phyloP scores from a whole-genome alignment of 2,329 filamentous ascomycete species.

The Penicillium sp. region DNA sequence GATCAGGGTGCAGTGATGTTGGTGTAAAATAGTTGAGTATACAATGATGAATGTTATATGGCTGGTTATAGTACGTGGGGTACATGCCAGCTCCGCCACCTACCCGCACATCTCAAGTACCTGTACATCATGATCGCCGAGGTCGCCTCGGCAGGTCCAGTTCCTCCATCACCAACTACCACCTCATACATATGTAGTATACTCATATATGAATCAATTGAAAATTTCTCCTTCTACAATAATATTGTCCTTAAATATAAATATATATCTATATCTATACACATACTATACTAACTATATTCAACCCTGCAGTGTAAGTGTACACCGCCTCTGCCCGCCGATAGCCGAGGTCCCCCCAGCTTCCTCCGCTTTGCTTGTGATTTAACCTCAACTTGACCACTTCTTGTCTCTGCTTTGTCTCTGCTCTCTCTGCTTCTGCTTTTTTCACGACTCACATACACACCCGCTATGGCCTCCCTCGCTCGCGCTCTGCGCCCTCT shows the following conservation, averaged over 20 bases:
- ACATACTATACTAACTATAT: background rate
- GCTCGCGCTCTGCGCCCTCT: constrained; percentile 52
- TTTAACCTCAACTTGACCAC: background rate
- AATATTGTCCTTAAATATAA: no score
- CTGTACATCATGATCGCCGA: no score
- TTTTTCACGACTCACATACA: constrained; percentile 1
- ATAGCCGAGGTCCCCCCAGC: constrained; percentile 25
- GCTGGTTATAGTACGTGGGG: background rate
- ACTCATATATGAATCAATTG: no score
- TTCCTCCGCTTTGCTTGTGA: constrained; percentile 24
- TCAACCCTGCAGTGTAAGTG: background rate
- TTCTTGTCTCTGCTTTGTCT: constrained; percentile 11
- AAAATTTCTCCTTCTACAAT: no score
- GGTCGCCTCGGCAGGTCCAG: no score
- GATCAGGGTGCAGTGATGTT: background rate
- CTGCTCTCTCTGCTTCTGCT: constrained; percentile 7
- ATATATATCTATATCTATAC: no score
- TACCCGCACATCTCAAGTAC: no score
- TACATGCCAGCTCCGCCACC: no score
- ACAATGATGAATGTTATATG: no score
- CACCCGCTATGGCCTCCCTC: constrained; percentile 52
- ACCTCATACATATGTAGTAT: no score
- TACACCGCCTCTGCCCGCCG: constrained; percentile 18
- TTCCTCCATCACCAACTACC: no score
- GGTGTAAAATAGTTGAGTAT: no score